phyloP scores from a whole-genome alignment of 106 monocot genomes.

The Dioscorea alata region DNA sequence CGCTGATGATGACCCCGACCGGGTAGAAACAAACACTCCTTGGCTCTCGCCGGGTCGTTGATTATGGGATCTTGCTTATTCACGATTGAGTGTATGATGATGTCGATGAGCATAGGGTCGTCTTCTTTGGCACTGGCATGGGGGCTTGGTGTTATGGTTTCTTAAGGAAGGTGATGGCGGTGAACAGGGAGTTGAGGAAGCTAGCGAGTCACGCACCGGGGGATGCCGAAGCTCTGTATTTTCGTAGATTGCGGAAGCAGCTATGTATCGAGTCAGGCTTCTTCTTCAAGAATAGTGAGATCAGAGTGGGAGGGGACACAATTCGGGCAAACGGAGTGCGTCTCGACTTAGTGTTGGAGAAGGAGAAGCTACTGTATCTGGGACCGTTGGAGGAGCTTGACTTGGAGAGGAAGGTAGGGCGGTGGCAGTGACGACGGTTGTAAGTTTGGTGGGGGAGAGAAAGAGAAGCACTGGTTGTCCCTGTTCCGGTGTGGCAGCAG shows the following conservation, averaged over 20 bases:
- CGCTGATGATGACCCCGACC: not conserved
- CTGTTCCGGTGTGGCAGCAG: too few relatives aligned
- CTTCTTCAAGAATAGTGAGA: too few relatives aligned
- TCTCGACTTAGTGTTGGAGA: too few relatives aligned
- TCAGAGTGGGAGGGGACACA: too few relatives aligned
- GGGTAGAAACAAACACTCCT: not conserved
- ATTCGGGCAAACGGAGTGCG: too few relatives aligned
- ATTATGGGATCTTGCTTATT: not conserved
- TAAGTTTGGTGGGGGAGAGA: too few relatives aligned
- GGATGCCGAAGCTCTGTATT: slow-evolving; percentile 11
- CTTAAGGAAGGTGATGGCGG: slow-evolving; percentile 16
- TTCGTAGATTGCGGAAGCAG: slow-evolving; percentile 27
- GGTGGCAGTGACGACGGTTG: too few relatives aligned
- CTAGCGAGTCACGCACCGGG: slow-evolving; percentile 31
- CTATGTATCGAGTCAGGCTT: too few relatives aligned
- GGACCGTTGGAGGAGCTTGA: too few relatives aligned
- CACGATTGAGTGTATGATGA: slow-evolving; percentile 5
- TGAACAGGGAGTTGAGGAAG: slow-evolving; percentile 46
- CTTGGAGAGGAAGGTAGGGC: too few relatives aligned
- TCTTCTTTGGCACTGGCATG: not conserved
- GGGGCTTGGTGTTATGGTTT: slow-evolving; percentile 19
- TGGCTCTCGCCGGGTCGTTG: not conserved
- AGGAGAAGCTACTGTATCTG: too few relatives aligned
- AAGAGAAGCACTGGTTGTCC: too few relatives aligned
- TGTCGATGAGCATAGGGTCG: slow-evolving; percentile 6